Base-by-base conservation (phyloP, 2,329 filamentous ascomycete genomes). In the Apiospora saccharicola region DNA sequence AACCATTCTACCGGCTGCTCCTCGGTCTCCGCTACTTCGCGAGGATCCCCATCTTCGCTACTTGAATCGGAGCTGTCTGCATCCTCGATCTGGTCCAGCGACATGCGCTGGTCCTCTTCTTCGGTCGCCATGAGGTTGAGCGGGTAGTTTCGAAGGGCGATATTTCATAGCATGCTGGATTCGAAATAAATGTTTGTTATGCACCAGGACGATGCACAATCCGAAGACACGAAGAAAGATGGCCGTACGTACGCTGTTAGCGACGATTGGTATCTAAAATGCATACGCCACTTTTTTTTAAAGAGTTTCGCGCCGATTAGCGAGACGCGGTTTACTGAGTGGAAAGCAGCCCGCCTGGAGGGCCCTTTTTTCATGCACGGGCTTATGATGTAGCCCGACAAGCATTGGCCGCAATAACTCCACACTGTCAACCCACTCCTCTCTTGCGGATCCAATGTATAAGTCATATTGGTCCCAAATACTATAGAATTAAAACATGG, bases 1-100 rank as follows among this genome's bases (percentile, higher is more conserved):
- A 96, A 88, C 86, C 91, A 93, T 85, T 94, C 90, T 70, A 92
- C 83, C 73, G 82, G 77, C 13, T n/a, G 30, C 14, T 70, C 47
- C 64, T 75, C 76, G 57, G 75, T 77, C 8, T 77, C 74, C 5
- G 68, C 74, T 70, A 78, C 76, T 37, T 80, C 77, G 70, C 73
- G 78, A 8, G 78, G 81, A 71, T 76, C 78, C 71, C 80, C 83
- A 71, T 76, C 78, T 71, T 80, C 83, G 75, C 79, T 85, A 71
- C 80, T 80, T 6, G 77, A 75, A 70, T 82, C 82, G 13, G n/a
- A 44, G 41, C 67, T 68, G 67, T 68, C 44, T 47, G n/a, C 67
- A 68, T 68, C 67, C 19, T 68, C 67, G n/a, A 30, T 47, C 41
- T 70, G 34, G 22, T 70, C 69, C 26, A 57, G 24, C 51, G 24